These are phyloP conservation scores for Backusella macrospora DNA, from an alignment of 192 early-diverging fungal genomes.

Conservation along the genomic window DNA sequence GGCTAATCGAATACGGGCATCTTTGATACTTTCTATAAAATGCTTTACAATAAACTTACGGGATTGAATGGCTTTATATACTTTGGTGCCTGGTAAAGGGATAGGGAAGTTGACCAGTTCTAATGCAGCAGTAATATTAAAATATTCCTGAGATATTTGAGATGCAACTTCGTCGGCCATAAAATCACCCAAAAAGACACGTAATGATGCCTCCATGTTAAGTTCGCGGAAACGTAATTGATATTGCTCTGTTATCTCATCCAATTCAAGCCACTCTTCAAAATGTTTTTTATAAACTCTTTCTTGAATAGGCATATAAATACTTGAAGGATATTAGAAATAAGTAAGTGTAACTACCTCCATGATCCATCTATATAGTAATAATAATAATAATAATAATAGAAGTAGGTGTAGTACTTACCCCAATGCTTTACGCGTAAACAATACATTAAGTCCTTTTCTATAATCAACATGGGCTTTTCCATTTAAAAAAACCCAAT, in stretches of 20 bases:
- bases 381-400: not conserved
- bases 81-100: slow-evolving; percentile 49
- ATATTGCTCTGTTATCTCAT: slow-evolving; percentile 35
- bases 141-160: slow-evolving; percentile 45
- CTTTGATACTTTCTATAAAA: slow-evolving; percentile 43
- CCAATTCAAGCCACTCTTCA: slow-evolving; percentile 37
- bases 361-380: not conserved
- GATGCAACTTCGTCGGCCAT: slow-evolving; percentile 38
- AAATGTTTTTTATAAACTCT: slow-evolving; percentile 46
- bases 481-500: slow-evolving; percentile 45
- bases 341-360: not conserved
- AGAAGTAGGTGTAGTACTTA: slow-evolving; percentile 10
- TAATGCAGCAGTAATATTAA: slow-evolving; percentile 48
- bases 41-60: slow-evolving; percentile 48
- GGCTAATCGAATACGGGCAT: slow-evolving; percentile 36
- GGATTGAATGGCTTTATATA: slow-evolving; percentile 44
- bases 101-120: slow-evolving; percentile 50
- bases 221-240: slow-evolving; percentile 47
- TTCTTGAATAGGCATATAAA: slow-evolving; percentile 44
- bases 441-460: slow-evolving; percentile 44
- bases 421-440: slow-evolving; percentile 44
- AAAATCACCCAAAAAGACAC: slow-evolving; percentile 45
- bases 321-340: slow-evolving; percentile 19
- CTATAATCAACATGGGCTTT: slow-evolving; percentile 45
- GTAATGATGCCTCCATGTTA: slow-evolving; percentile 48